A percentile compares a stretch with the other conserved stretches of the same genome.
Conservation (phyloP, 352 stramenopile genomes). For the Phytopythium ostracodes region DNA sequence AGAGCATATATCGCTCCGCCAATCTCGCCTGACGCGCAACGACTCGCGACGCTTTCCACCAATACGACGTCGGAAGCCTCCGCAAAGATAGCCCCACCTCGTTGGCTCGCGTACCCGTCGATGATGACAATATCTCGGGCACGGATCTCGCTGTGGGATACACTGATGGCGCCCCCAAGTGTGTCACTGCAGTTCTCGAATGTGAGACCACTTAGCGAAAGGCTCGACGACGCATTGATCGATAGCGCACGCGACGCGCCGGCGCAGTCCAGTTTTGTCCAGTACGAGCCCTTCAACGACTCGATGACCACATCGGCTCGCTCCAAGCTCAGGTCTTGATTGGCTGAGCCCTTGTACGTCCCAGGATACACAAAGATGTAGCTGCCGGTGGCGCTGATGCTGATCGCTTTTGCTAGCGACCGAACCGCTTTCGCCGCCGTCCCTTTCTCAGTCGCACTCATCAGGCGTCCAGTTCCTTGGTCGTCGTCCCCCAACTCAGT, state of each 20-base stretch:
- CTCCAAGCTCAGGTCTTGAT: slow-evolving; percentile 26
- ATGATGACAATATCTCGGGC: slow-evolving; percentile 23
- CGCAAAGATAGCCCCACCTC: not conserved
- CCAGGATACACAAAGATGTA: slow-evolving; percentile 61
- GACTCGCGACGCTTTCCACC: not conserved
- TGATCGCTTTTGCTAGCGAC: slow-evolving; percentile 34
- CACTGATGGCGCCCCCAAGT: slow-evolving; percentile 22
- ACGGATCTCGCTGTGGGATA: slow-evolving; percentile 13
- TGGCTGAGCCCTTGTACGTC: slow-evolving; percentile 29
- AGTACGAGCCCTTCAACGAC: slow-evolving; percentile 43
- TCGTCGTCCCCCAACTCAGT: slow-evolving; percentile 47
- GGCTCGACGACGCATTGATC: slow-evolving; percentile 6
- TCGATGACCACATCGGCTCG: slow-evolving; percentile 24
- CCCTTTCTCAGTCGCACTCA: slow-evolving; percentile 46
- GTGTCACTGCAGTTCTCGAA: slow-evolving; percentile 27
- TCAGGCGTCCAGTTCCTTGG: slow-evolving; percentile 45
- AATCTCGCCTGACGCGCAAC: not conserved
- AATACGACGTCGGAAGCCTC: not conserved
- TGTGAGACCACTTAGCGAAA: slow-evolving; percentile 32
- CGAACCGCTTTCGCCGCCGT: slow-evolving; percentile 48
- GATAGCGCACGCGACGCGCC: slow-evolving; percentile 11
- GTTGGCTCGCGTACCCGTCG: slow-evolving; percentile 11
- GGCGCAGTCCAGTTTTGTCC: slow-evolving; percentile 45
- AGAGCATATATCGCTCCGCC: slow-evolving; percentile 28
- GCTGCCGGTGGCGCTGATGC: slow-evolving; percentile 22